Base-by-base conservation (phyloP, 352 stramenopile genomes). In the Phytophthora multivora region DNA sequence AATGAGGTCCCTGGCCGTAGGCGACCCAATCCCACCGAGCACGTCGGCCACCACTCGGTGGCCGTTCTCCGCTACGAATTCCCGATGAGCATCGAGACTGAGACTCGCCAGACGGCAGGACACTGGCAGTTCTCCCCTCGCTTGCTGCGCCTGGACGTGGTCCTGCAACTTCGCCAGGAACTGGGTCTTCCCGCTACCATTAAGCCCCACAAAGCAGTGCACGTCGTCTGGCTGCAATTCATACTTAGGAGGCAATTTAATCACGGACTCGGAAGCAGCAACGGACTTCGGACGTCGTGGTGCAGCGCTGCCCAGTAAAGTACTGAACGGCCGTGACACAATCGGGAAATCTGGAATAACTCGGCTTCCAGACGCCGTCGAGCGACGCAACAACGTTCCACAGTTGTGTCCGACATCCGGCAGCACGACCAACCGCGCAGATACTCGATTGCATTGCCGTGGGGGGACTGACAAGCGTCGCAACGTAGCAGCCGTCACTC, bases 1-100 rank as follows among this genome's bases (percentile, higher is more conserved):
- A 18, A 96, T 88, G 12, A 98, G 62, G 59, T 97, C 95, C 45
- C 94, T 74, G 5, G 92, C 90, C 9, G 82, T 68, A 59, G 78
- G 66, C 23, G 85, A 83, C 47, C 84, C 62, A 63, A 93, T 64
- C 50, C 88, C 71, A 38, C 90, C 78, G 53, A 95, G 63, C 53
- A 93, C 61, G 64, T 96, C 71, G 0, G 74, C 74, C 7, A 92
- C 77, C 18, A 87, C 70, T n/a, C 68, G 64, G 4, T 84, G 55
- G 25, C 84, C 76, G 56, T 90, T 62, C 19, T 80, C 21, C 10
- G 69, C 55, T 10, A 98, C 73, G 25, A 98, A 88, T 51, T 83
- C 71, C 23, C 83, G 71, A 64, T 98, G 93, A 16, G 86, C 92
- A 67, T 97, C 87, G 36, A 98, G 93, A 51, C 80, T 91, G 39